Conservation (phyloP, 2,329 filamentous ascomycete genomes). For the Monosporascus sp. region DNA sequence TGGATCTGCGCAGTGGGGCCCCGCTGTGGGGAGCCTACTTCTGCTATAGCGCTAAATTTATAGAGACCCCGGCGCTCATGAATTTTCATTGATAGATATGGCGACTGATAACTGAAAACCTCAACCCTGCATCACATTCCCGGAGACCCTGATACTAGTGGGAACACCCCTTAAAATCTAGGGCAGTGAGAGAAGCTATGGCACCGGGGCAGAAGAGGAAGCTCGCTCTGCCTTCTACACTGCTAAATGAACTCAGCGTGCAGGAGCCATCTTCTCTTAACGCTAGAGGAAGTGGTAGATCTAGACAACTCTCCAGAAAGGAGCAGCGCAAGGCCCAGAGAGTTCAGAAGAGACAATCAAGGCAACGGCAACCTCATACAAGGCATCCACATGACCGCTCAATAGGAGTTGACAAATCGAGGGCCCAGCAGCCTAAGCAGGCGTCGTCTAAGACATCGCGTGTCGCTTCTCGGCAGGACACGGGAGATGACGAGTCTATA, state of each 20-base stretch:
- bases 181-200: conserved; percentile 16
- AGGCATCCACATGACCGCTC: neutral
- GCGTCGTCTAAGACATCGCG: conserved; percentile 9
- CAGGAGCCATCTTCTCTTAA: conserved; percentile 12
- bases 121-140: no score
- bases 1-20: neutral
- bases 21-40: conserved; percentile 9
- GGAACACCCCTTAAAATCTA: no score
- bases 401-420: neutral
- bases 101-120: no score
- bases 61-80: neutral
- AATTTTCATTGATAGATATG: no score
- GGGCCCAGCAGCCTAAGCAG: neutral
- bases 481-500: conserved; percentile 7
- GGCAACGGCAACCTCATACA: conserved; percentile 17
- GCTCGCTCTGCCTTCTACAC: conserved; percentile 35
- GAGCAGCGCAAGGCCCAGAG: conserved; percentile 25
- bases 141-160: no score
- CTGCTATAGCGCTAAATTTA: neutral
- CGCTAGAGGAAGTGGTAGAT: conserved; percentile 6
- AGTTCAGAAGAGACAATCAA: conserved; percentile 23
- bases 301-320: conserved; percentile 22
- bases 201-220: conserved; percentile 25
- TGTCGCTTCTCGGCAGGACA: conserved; percentile 6
- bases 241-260: conserved; percentile 39